Base-by-base conservation (phyloP, 345 rosid genomes). In the Alliaria petiolata region DNA sequence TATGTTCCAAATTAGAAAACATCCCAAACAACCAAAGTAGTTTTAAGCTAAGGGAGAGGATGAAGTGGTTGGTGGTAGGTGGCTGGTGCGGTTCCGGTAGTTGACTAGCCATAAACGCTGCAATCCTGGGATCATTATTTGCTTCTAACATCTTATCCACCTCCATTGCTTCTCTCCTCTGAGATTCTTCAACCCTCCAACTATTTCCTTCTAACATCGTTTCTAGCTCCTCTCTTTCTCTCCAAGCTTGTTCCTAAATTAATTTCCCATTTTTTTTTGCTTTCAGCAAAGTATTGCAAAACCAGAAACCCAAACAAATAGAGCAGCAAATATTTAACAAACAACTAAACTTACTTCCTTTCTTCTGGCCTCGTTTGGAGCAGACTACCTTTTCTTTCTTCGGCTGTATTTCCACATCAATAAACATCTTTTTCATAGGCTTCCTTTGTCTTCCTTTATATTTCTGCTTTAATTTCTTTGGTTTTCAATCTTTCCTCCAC, bases 191-290 rank as follows among this genome's bases (percentile, higher is more conserved):
- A 65, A 91, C 97, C 65, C 88, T 85, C 78, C 93, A 82, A 77
- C 62, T 81, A 76, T 91, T 91, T 81, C 89, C 97, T 78, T 89
- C 91, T 58, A 91, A 79, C 97, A 91, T 87, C 80, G 84, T 89
- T 65, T 91, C 97, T 40, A 89, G 83, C 76, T 91, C 95, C 61
- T 91, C 93, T 77, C 92, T 83, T 66, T 89, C 97, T 79, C 78
- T 91, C 67, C 87, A 79, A 30, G 88, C 87, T 87, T 87, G 92
- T 76, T 85, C 95, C 97, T 91, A 81, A 25, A 28, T 49, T 4
- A 39, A 43, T 22, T 38, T 25, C 62, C 15, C 59, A 46, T 7
- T 31, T 42, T 38, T 46, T 3, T n/a, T n/a, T n/a, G 44, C 36
- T 43, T 67, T 68, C 56, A 50, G 55, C 28, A 52, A n/a, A 14